Conservation (phyloP, 805 yeast genomes). For the Millerozyma miso region DNA sequence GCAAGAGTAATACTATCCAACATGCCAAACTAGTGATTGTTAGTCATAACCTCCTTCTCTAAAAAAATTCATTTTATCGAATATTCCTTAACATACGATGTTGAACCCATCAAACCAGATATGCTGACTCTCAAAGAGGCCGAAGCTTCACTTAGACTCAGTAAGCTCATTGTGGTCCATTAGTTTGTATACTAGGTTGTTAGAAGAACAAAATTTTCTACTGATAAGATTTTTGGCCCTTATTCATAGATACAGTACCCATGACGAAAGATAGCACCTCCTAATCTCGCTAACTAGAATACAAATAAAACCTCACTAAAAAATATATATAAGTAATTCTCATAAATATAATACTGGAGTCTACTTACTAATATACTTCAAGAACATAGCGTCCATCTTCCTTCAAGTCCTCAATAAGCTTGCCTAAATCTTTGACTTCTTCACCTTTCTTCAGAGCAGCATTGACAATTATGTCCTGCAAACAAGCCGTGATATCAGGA, state of each 20-base stretch:
- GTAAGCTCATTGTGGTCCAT: not conserved
- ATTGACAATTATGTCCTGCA: slow-evolving; percentile 69
- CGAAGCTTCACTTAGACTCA: not conserved
- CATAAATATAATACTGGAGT: too few relatives aligned
- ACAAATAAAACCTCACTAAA: too few relatives aligned
- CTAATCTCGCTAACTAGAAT: too few relatives aligned
- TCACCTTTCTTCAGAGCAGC: slow-evolving; percentile 67
- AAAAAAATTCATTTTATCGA: not conserved
- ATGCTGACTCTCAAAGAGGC: slow-evolving; percentile 34
- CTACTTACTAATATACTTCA: slow-evolving; percentile 87
- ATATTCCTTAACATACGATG: slow-evolving; percentile 36
- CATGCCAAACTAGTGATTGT: slow-evolving; percentile 52
- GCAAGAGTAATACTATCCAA: slow-evolving; percentile 72
- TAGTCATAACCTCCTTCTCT: slow-evolving; percentile 3
- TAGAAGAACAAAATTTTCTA: not conserved
- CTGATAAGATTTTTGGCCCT: not conserved
- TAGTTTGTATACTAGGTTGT: not conserved
- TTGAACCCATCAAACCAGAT: slow-evolving; percentile 66
- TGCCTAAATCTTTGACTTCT: slow-evolving; percentile 63
- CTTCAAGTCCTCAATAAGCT: slow-evolving; percentile 88
- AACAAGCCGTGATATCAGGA: slow-evolving; percentile 88
- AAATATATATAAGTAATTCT: too few relatives aligned
- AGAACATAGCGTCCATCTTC: slow-evolving; percentile 87
- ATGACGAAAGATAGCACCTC: too few relatives aligned
- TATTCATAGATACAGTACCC: not conserved